Evolutionary conservation across 306 rosid species (phyloP).

Genomic region (Abrus precatorius): DNA sequence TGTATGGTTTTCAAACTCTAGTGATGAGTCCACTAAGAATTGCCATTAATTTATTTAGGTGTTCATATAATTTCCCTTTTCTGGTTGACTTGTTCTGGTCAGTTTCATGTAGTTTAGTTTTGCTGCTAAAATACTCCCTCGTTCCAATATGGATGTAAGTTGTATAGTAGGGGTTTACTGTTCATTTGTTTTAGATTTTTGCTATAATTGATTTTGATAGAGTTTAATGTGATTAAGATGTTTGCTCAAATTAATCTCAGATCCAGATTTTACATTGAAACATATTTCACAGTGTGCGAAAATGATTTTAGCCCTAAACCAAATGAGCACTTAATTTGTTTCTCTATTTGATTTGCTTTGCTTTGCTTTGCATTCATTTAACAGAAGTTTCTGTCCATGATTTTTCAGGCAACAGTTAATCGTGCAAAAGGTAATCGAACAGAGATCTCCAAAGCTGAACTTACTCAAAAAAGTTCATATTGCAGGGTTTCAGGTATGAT

Average conservation of each 20-base stretch:
- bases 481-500: constrained; percentile 89
- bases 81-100: constrained; percentile 12
- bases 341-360: constrained; percentile 29
- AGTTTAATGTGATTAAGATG: too few species aligned
- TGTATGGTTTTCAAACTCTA: constrained; percentile 22
- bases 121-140: constrained; percentile 7
- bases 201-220: too few species aligned
- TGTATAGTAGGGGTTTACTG: not conserved
- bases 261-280: too few species aligned
- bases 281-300: too few species aligned
- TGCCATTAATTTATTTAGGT: constrained; percentile 1
- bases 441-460: constrained; percentile 79
- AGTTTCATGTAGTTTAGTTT: constrained; percentile 36
- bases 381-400: constrained; percentile 24
- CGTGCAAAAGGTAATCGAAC: constrained; percentile 90
- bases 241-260: too few species aligned
- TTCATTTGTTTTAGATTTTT: too few species aligned
- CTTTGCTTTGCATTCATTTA: not conserved
- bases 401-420: constrained; percentile 80
- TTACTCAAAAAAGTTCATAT: constrained; percentile 90
- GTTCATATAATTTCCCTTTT: constrained; percentile 26
- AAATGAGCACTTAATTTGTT: not conserved
- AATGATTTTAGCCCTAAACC: too few species aligned
- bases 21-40: not conserved
- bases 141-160: constrained; percentile 9